phyloP scores from a whole-genome alignment of 768 basidiomycete species.

The Myochromella boudieri region DNA sequence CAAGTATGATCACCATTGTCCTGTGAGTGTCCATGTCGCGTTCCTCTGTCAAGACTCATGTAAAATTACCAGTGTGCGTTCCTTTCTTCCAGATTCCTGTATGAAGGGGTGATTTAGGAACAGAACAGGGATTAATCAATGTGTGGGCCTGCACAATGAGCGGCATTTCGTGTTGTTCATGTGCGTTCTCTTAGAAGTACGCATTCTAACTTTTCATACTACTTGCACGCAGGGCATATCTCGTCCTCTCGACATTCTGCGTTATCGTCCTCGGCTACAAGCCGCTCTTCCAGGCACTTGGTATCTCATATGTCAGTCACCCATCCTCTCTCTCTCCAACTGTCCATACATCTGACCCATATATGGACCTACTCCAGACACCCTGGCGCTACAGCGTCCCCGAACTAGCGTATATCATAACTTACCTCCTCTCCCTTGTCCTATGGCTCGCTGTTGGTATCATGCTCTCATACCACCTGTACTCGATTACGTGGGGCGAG shows the following conservation, averaged over 20 bases:
- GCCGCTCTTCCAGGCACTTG: slow-evolving; percentile 56
- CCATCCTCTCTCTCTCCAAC: slow-evolving; percentile 8
- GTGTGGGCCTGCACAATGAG: slow-evolving; percentile 94
- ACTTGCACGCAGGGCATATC: slow-evolving; percentile 62
- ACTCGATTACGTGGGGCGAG: slow-evolving; percentile 70
- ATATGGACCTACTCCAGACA: slow-evolving; percentile 21
- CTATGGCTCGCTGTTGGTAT: slow-evolving; percentile 72
- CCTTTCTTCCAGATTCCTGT: neutral
- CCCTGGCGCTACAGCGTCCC: slow-evolving; percentile 68
- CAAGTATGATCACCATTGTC: slow-evolving; percentile 91
- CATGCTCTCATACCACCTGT: slow-evolving; percentile 75
- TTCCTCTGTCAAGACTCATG: slow-evolving; percentile 6
- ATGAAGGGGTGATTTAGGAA: neutral
- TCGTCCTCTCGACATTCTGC: slow-evolving; percentile 68
- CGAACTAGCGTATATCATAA: slow-evolving; percentile 64
- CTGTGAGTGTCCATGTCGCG: slow-evolving; percentile 52
- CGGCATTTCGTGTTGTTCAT: slow-evolving; percentile 96
- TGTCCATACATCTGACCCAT: slow-evolving; percentile 3
- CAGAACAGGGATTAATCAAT: slow-evolving; percentile 88
- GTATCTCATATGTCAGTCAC: slow-evolving; percentile 37
- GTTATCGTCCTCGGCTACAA: slow-evolving; percentile 64
- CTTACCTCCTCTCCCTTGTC: slow-evolving; percentile 74
- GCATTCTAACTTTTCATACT: neutral
- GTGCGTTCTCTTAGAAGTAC: slow-evolving; percentile 39
- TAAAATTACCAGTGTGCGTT: slow-evolving; percentile 37